A percentile compares a stretch with the other conserved stretches of the same genome.
These are phyloP conservation scores for Fusarium pseudonygamai DNA, from an alignment of 2,329 filamentous ascomycete species.

Conservation along the genomic window DNA sequence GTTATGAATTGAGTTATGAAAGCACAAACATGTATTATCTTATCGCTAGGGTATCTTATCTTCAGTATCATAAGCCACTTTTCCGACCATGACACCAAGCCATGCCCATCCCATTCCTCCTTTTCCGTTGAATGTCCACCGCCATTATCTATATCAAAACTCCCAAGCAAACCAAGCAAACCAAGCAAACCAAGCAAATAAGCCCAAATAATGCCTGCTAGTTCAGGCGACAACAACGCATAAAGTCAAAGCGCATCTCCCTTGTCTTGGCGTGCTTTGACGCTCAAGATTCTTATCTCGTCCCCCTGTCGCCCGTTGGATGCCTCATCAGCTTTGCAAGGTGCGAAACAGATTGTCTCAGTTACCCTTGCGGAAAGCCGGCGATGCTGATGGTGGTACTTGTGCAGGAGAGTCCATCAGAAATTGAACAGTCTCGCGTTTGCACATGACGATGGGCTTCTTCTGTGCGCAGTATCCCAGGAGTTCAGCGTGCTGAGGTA, in stretches of 20 bases:
- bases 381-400: constrained; percentile 6
- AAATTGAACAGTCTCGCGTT: constrained; percentile 48
- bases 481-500: constrained; percentile 48
- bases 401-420: constrained; percentile 36
- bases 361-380: constrained; percentile 18
- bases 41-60: constrained; percentile 20
- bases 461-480: constrained; percentile 50
- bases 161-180: not conserved
- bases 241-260: constrained; percentile 15
- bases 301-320: not conserved
- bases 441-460: constrained; percentile 52
- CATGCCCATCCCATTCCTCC: not conserved
- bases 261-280: constrained; percentile 3
- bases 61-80: constrained; percentile 20
- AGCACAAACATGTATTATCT: not conserved
- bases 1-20: not conserved
- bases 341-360: not conserved
- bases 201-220: not conserved
- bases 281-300: not conserved
- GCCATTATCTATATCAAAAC: not conserved
- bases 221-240: not conserved
- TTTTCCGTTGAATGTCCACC: not conserved
- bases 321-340: not conserved
- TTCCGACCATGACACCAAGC: constrained; percentile 10
- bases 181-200: not conserved